phyloP scores from a whole-genome alignment of 768 basidiomycete genomes.

The Saitozyma sp. region DNA sequence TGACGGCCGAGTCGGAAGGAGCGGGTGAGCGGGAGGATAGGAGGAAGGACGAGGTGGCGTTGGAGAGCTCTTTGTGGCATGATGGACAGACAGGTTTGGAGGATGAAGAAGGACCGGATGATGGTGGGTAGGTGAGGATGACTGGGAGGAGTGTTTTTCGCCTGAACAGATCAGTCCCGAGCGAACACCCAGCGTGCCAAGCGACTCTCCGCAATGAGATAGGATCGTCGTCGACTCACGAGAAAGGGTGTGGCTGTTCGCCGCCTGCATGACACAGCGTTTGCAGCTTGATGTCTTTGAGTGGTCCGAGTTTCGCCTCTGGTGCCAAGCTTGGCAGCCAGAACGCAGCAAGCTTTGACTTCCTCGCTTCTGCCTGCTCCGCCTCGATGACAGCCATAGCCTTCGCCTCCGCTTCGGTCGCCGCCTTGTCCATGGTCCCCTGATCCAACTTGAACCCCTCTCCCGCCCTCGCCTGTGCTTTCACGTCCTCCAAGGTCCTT shows the following conservation, averaged over 20 bases:
- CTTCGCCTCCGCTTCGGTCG: slow-evolving; percentile 82
- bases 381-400: slow-evolving; percentile 78
- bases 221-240: slow-evolving; percentile 57
- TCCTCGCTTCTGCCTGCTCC: slow-evolving; percentile 76
- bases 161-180: slow-evolving; percentile 54
- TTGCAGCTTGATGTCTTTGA: slow-evolving; percentile 79
- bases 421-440: slow-evolving; percentile 81
- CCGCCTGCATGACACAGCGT: slow-evolving; percentile 83
- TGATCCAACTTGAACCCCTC: slow-evolving; percentile 60
- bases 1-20: slow-evolving; percentile 6
- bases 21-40: slow-evolving; percentile 58
- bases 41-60: slow-evolving; percentile 82
- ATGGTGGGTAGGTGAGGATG: slow-evolving; percentile 64
- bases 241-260: slow-evolving; percentile 68
- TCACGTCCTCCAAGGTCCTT: slow-evolving; percentile 1
- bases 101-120: slow-evolving; percentile 6
- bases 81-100: slow-evolving; percentile 46
- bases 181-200: background rate
- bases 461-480: slow-evolving; percentile 4
- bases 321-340: slow-evolving; percentile 95
- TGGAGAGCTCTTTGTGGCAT: slow-evolving; percentile 60
- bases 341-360: slow-evolving; percentile 89
- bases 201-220: background rate
- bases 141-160: slow-evolving; percentile 80
- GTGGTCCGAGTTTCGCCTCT: slow-evolving; percentile 65